Percentiles rank a stretch among this genome's conserved stretches.
Evolutionary conservation across 139 green algal genomes (phyloP).

Genomic region (Coelastrella sp.): DNA sequence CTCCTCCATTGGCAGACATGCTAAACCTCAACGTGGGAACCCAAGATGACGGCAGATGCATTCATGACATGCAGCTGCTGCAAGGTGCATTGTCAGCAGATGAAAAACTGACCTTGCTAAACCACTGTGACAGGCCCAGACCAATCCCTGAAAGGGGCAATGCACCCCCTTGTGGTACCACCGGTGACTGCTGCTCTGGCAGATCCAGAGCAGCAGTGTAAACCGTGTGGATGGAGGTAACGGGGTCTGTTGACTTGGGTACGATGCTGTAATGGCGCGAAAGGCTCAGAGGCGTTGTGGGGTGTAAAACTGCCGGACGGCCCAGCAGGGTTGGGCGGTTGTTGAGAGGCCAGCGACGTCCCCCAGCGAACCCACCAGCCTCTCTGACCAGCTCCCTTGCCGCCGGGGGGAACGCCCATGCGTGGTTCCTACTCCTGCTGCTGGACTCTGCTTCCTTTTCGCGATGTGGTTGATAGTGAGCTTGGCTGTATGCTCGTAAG

Average conservation of each 20-base stretch:
- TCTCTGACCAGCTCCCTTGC: neutral
- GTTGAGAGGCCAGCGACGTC: neutral
- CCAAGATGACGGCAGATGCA: too few species aligned
- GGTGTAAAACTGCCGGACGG: neutral
- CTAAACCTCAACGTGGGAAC: too few species aligned
- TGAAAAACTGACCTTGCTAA: neutral
- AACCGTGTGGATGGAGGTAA: neutral
- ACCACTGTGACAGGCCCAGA: neutral
- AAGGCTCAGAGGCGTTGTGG: neutral
- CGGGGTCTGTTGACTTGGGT: neutral
- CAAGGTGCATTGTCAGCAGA: neutral
- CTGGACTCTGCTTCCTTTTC: neutral
- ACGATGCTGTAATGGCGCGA: constrained; percentile 17
- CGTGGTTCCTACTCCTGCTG: neutral
- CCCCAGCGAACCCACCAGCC: constrained; percentile 26
- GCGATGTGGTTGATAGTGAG: neutral
- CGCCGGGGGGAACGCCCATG: neutral
- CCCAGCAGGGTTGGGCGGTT: neutral
- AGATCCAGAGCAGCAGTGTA: constrained; percentile 1
- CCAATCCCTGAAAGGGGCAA: too few species aligned
- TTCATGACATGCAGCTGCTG: neutral
- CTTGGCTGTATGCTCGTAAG: neutral
- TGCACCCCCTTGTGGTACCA: too few species aligned
- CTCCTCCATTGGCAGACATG: neutral
- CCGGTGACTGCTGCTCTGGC: neutral